These are phyloP conservation scores for Omphalotus guepiniiformis DNA, from an alignment of 768 basidiomycete species.

Conservation along the genomic window DNA sequence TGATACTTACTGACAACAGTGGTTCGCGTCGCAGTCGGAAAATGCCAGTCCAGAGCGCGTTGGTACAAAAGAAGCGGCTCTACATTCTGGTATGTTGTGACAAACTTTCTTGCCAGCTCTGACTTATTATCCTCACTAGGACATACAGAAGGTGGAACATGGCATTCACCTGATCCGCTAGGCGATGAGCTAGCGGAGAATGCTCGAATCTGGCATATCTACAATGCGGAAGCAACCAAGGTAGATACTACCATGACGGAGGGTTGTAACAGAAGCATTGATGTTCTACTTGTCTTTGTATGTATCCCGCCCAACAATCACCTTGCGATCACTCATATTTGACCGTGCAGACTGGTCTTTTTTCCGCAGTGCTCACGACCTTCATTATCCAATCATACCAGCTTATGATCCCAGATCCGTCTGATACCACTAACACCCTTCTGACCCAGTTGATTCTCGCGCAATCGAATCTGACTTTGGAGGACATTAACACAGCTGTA, in stretches of 20 bases:
- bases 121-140: too few relatives aligned
- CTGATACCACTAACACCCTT: constrained; percentile 32
- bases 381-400: constrained; percentile 41
- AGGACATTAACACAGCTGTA: constrained; percentile 8
- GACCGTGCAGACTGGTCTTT: constrained; percentile 33
- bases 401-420: constrained; percentile 28
- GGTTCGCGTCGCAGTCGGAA: too few relatives aligned
- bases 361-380: constrained; percentile 40
- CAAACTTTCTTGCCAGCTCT: too few relatives aligned
- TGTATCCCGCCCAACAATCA: constrained; percentile 16
- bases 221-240: constrained; percentile 35
- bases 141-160: too few relatives aligned
- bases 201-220: constrained; percentile 38
- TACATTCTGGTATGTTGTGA: too few relatives aligned
- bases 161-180: too few relatives aligned
- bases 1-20: too few relatives aligned
- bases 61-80: too few relatives aligned
- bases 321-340: background rate
- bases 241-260: constrained; percentile 32
- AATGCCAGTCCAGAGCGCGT: too few relatives aligned
- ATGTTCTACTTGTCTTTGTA: constrained; percentile 41
- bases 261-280: constrained; percentile 38
- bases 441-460: constrained; percentile 26
- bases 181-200: constrained; percentile 31
- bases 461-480: constrained; percentile 16